Percentiles rank a stretch among this genome's conserved stretches.
These are phyloP conservation scores for Kwoniella mangroviensis DNA, from an alignment of 768 basidiomycete species.

Conservation along the genomic window DNA sequence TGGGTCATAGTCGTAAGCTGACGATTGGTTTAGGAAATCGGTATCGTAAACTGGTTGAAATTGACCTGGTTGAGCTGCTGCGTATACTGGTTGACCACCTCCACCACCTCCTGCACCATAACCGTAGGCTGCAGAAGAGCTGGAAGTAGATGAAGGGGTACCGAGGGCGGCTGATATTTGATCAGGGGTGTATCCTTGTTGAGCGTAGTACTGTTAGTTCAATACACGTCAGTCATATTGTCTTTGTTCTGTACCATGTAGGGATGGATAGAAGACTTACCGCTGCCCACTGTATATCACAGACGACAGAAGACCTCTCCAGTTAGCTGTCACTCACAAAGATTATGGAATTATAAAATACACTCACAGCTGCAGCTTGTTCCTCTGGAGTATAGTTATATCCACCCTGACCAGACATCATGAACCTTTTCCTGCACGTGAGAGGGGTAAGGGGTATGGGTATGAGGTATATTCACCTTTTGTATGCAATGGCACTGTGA, in stretches of 20 bases:
- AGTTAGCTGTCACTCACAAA: background rate
- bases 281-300: constrained; percentile 46
- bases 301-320: background rate
- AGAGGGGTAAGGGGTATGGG: background rate
- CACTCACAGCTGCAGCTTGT: constrained; percentile 53
- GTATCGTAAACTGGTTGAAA: constrained; percentile 38
- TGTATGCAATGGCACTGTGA: background rate
- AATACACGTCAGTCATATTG: no score
- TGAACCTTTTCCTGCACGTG: constrained; percentile 5
- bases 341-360: no score
- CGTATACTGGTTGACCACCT: constrained; percentile 2
- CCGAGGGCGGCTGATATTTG: constrained; percentile 35
- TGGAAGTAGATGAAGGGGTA: constrained; percentile 19
- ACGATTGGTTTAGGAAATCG: constrained; percentile 42
- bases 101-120: constrained; percentile 22
- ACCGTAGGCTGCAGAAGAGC: constrained; percentile 15
- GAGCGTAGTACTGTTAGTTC: constrained; percentile 51
- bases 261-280: constrained; percentile 36
- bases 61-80: constrained; percentile 21
- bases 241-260: no score
- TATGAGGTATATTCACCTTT: constrained; percentile 7
- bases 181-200: constrained; percentile 51
- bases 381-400: constrained; percentile 48
- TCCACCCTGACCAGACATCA: constrained; percentile 34
- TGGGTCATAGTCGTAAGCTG: constrained; percentile 46